These are phyloP conservation scores for Pezicula neosporulosa DNA, from an alignment of 2,329 filamentous ascomycete species.

Conservation along the genomic window DNA sequence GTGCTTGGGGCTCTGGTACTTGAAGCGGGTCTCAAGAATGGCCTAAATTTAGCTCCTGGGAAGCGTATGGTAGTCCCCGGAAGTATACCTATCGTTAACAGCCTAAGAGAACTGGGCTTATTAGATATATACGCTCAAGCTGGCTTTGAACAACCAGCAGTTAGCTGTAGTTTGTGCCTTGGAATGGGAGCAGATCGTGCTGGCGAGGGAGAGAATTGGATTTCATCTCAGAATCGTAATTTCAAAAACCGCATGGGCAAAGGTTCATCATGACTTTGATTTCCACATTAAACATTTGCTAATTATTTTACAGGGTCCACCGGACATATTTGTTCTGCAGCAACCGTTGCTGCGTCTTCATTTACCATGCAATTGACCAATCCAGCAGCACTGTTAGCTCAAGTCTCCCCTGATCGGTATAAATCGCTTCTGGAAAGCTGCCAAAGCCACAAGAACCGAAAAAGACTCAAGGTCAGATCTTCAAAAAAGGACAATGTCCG, in stretches of 20 bases:
- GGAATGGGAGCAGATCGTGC: constrained; percentile 39
- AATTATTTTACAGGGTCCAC: constrained; percentile 31
- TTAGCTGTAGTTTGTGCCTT: constrained; percentile 43
- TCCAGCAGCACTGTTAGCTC: constrained; percentile 30
- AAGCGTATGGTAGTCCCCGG: constrained; percentile 39
- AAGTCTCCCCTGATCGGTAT: constrained; percentile 4
- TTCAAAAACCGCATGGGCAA: constrained; percentile 42
- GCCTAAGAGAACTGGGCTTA: constrained; percentile 32
- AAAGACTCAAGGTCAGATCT: not conserved
- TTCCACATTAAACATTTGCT: not conserved
- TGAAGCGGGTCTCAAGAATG: constrained; percentile 31
- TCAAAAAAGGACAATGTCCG: not conserved
- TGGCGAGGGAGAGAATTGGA: constrained; percentile 37
- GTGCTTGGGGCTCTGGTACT: constrained; percentile 39
- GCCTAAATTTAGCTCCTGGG: constrained; percentile 29
- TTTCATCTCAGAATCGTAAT: constrained; percentile 43
- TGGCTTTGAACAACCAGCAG: constrained; percentile 30
- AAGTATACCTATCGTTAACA: constrained; percentile 34
- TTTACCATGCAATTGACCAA: constrained; percentile 41
- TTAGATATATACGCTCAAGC: constrained; percentile 35
- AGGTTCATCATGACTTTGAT: constrained; percentile 20
- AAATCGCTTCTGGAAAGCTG: not conserved
- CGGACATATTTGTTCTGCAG: constrained; percentile 41
- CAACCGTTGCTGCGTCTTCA: constrained; percentile 41
- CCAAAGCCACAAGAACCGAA: constrained; percentile 1